Conservation (phyloP, 441 rosid species). For the Rhodomyrtus psidioides region DNA sequence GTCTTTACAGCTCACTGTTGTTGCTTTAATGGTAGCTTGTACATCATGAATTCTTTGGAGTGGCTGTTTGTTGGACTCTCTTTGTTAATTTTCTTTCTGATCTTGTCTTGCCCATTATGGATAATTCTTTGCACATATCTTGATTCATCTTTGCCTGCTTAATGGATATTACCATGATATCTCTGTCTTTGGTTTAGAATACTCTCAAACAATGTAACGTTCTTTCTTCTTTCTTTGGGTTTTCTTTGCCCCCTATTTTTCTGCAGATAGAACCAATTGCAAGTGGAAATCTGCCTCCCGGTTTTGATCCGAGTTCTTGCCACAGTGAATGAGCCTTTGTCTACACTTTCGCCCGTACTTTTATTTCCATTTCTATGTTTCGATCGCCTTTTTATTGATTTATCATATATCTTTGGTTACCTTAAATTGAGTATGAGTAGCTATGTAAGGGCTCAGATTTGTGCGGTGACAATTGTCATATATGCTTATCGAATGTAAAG, state of each 20-base stretch:
- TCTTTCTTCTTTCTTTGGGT: background rate
- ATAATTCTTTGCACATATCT: rapidly evolving
- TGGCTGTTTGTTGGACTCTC: background rate
- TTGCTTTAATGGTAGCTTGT: background rate
- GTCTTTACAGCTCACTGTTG: background rate
- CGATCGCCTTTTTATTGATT: background rate
- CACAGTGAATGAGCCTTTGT: conserved; percentile 97
- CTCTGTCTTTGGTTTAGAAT: background rate
- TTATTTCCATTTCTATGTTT: conserved; percentile 10
- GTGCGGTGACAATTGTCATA: background rate
- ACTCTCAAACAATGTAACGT: background rate
- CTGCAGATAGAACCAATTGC: conserved; percentile 98
- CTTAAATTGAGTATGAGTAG: background rate
- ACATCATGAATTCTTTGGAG: background rate
- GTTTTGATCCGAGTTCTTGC: conserved; percentile 99
- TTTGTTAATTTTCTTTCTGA: background rate
- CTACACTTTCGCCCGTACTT: conserved; percentile 22
- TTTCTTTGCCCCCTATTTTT: conserved; percentile 28
- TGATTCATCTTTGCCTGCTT: background rate
- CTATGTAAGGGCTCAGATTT: background rate
- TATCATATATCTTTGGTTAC: background rate
- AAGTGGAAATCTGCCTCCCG: conserved; percentile 99
- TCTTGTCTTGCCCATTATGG: background rate
- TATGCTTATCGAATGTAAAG: background rate
- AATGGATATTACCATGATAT: background rate